phyloP scores from a whole-genome alignment of 2,329 filamentous ascomycete genomes.

The Fusarium musae region DNA sequence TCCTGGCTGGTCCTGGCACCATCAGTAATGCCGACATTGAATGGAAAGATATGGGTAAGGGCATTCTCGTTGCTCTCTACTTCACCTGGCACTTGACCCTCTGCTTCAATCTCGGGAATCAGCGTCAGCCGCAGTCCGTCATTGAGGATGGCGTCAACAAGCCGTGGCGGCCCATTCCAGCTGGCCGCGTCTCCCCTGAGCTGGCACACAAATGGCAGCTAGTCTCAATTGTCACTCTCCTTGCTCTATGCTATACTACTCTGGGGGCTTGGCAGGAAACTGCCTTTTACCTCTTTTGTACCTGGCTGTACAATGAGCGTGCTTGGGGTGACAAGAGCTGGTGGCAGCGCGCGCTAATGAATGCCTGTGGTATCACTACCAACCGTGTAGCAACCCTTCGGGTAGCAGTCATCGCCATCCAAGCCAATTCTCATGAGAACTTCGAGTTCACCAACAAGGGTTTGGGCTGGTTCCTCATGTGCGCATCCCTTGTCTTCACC shows the following conservation, averaged over 20 bases:
- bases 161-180: conserved; percentile 49
- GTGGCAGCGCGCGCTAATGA: conserved; percentile 38
- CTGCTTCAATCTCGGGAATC: conserved; percentile 53
- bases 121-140: conserved; percentile 48
- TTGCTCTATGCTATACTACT: conserved; percentile 33
- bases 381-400: conserved; percentile 35
- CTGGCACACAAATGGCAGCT: conserved; percentile 42
- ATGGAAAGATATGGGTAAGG: conserved; percentile 24
- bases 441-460: conserved; percentile 32
- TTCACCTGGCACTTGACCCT: conserved; percentile 41
- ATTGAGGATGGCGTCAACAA: conserved; percentile 55
- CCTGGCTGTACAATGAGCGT: conserved; percentile 57
- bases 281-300: conserved; percentile 46
- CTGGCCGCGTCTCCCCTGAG: conserved; percentile 43
- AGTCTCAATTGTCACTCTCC: conserved; percentile 31
- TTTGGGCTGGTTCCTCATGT: conserved; percentile 31
- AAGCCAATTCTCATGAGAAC: neutral
- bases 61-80: conserved; percentile 33
- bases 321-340: conserved; percentile 46
- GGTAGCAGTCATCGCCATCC: conserved; percentile 18
- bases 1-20: conserved; percentile 25
- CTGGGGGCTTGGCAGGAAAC: conserved; percentile 42
- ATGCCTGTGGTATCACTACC: conserved; percentile 36
- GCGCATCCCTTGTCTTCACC: conserved; percentile 38
- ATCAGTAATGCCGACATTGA: conserved; percentile 24